Evolutionary conservation across 2,329 filamentous ascomycete species (phyloP), one percentile per base, ranked within the genome.

Genomic region (Hypoxylon sp.): DNA sequence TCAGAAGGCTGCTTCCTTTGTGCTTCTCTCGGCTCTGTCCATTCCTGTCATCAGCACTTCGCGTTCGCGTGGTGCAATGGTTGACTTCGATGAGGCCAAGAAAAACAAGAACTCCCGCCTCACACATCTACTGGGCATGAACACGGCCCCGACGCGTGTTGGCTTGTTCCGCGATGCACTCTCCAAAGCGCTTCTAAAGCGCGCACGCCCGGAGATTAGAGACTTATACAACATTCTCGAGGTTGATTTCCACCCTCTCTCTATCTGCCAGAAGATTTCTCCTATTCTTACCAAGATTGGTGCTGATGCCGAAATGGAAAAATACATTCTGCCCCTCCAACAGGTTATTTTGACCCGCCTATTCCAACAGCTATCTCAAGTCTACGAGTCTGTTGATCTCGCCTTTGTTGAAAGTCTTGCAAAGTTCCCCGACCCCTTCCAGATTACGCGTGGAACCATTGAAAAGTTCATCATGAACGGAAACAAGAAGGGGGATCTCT

Each of bases 381-480:
- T 99, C 45, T 99, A 99, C 76, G 95, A 97, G 75, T 96, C 94
- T 34, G 93, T 99, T 48, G 91, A 97, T 71, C 83, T 99, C 55
- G 83, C 85, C 65, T 97, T 97, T 66, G 93, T 99, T 35, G 88
- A 96, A 72, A 87, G 90, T 67, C 88, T 99, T 45, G 94, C 94
- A 57, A 84, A 94, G 69, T 99, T 99, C 81, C 94, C 94, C 7
- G 92, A 96, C 71, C 91, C 94, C 30, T 97, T 95, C 83, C 89
- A 97, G 75, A 91, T 97, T 62, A 89, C 84, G 59, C 87, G 89
- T 44, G 86, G 88, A 61, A 96, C 90, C 56, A 95, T 99, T 62
- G 94, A 99, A 80, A 99, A 97, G 78, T 99, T 99, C 81, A 97
- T 99, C 81, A 99, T 99, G 94, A 99, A 99, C 74, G 94, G 94